Conservation (phyloP, 306 rosid genomes). For the Trichosanthes cucumerina region DNA sequence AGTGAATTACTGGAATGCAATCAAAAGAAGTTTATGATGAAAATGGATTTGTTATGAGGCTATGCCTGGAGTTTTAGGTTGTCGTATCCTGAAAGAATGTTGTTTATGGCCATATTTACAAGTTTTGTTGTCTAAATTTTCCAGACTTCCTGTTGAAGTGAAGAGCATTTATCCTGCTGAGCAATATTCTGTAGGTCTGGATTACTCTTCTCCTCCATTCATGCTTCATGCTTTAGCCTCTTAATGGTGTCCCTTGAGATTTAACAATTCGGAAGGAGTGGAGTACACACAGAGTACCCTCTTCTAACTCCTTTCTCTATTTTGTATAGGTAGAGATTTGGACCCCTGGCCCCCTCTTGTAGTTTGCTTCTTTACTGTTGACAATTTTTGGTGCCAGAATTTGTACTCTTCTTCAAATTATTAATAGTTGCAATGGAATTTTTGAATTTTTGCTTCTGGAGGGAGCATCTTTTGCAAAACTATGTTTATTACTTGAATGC, state of each 20-base stretch:
- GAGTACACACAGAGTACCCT: background rate
- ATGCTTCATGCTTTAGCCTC: background rate
- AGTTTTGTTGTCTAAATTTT: background rate
- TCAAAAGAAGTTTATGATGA: slow-evolving; percentile 62
- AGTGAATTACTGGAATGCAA: slow-evolving; percentile 83
- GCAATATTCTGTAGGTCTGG: background rate
- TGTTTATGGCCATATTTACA: background rate
- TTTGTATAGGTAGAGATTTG: background rate
- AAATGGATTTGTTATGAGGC: slow-evolving; percentile 54
- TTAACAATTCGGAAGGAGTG: background rate
- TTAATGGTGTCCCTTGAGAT: background rate
- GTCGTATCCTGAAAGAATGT: background rate
- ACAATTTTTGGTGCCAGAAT: background rate
- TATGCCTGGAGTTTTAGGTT: slow-evolving; percentile 16
- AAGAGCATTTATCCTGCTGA: background rate
- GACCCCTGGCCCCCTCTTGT: background rate
- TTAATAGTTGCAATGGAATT: background rate
- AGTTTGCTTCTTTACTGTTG: background rate
- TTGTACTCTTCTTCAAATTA: background rate
- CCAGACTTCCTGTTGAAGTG: background rate
- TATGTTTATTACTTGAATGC: background rate
- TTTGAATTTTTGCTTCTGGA: background rate
- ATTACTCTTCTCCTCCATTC: background rate
- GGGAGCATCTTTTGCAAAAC: background rate
- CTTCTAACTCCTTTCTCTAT: background rate